These are phyloP conservation scores for Fusarium sp. DNA, from an alignment of 2,329 filamentous ascomycete species.

Conservation along the genomic window DNA sequence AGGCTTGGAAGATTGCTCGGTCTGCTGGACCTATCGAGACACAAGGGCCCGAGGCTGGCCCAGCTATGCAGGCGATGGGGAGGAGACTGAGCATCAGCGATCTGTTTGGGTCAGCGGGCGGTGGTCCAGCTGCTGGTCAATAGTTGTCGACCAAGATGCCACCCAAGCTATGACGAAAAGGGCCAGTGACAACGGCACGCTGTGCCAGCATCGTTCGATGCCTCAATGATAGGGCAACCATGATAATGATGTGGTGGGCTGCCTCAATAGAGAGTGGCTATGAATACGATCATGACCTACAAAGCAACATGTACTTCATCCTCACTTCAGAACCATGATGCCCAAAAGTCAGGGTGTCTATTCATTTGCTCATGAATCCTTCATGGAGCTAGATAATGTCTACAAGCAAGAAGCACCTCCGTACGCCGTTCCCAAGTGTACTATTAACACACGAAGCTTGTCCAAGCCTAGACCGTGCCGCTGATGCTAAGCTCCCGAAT, in stretches of 20 bases:
- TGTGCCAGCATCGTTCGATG: background rate
- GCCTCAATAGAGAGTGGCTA: background rate
- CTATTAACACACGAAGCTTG: constrained; percentile 15
- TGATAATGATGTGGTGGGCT: background rate
- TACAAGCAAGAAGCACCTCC: constrained; percentile 42
- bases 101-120: constrained; percentile 55
- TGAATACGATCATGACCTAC: background rate
- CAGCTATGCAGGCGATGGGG: constrained; percentile 59
- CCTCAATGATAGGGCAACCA: background rate
- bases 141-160: constrained; percentile 26
- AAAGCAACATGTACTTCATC: background rate
- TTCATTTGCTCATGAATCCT: constrained; percentile 38
- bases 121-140: constrained; percentile 34
- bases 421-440: constrained; percentile 44
- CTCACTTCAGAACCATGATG: background rate
- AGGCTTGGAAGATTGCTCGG: constrained; percentile 56
- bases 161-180: background rate
- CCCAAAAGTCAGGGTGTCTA: constrained; percentile 37
- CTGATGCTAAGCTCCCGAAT: constrained; percentile 96
- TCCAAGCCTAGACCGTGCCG: constrained; percentile 66
- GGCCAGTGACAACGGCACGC: background rate
- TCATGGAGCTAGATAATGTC: constrained; percentile 41
- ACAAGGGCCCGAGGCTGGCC: constrained; percentile 51
- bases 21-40: constrained; percentile 45
- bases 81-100: constrained; percentile 59